Evolutionary conservation across 371 early-diverging fungal genomes (phyloP).

Genomic region (Phascolomyces articulosus): DNA sequence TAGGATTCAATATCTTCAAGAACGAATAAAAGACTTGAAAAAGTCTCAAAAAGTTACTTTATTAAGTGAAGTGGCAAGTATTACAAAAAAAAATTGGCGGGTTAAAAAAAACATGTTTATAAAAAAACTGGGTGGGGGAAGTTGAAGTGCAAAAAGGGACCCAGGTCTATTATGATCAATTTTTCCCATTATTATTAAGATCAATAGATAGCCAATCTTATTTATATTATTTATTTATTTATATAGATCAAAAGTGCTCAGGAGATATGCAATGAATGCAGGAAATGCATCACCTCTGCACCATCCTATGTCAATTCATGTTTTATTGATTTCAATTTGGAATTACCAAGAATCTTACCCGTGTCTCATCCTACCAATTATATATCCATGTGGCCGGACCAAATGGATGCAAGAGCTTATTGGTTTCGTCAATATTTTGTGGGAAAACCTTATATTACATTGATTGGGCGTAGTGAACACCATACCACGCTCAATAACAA

Average conservation of each 20-base stretch:
- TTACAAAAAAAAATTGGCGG: neutral
- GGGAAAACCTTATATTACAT: conserved; percentile 44
- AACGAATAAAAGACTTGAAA: conserved; percentile 16
- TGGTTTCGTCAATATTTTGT: conserved; percentile 53
- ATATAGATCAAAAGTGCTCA: conserved; percentile 17
- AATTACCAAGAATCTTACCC: conserved; percentile 14
- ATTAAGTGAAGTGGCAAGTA: conserved; percentile 5
- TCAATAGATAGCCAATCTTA: no score
- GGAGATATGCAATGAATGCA: conserved; percentile 19
- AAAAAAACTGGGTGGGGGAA: no score
- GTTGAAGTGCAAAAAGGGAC: neutral
- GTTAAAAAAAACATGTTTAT: neutral
- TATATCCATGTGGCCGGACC: conserved; percentile 29
- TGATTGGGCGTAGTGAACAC: conserved; percentile 26
- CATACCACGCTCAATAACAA: no score
- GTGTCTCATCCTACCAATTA: conserved; percentile 14
- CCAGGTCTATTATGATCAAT: no score
- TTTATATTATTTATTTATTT: neutral
- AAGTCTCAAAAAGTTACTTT: neutral
- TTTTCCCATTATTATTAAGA: no score
- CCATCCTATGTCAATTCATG: conserved; percentile 12
- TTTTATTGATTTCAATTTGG: conserved; percentile 6
- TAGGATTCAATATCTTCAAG: neutral
- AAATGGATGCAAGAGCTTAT: conserved; percentile 30
- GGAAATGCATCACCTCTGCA: conserved; percentile 4